These are phyloP conservation scores for Peterozyma xylosa DNA, from an alignment of 805 yeast species.

Conservation along the genomic window DNA sequence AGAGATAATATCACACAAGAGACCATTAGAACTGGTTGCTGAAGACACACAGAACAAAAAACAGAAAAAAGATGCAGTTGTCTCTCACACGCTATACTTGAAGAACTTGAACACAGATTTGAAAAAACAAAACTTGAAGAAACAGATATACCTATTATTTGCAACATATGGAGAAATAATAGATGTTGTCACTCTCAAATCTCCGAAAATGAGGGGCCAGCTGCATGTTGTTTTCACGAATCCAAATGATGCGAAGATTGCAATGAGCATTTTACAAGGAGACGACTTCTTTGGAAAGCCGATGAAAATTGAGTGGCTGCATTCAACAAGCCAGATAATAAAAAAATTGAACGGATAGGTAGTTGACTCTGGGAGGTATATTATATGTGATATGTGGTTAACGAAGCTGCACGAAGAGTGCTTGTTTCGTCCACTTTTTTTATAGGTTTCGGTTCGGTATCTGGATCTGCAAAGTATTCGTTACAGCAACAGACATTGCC, in stretches of 20 bases:
- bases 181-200: slow-evolving; percentile 27
- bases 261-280: slow-evolving; percentile 38
- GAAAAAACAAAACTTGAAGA: slow-evolving; percentile 33
- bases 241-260: slow-evolving; percentile 41
- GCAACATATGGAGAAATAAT: slow-evolving; percentile 61
- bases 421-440: no score
- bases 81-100: slow-evolving; percentile 42
- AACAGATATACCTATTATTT: slow-evolving; percentile 50
- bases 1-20: no score
- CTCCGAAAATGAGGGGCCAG: slow-evolving; percentile 46
- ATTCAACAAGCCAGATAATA: slow-evolving; percentile 20
- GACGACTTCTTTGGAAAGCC: slow-evolving; percentile 46
- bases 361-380: no score
- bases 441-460: no score
- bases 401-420: no score
- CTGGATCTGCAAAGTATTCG: no score
- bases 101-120: slow-evolving; percentile 55
- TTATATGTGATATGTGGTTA: no score
- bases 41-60: slow-evolving; percentile 3
- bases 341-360: slow-evolving; percentile 5
- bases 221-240: slow-evolving; percentile 54
- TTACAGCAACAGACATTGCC: no score
- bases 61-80: slow-evolving; percentile 1
- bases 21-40: not conserved
- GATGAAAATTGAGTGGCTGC: slow-evolving; percentile 36